These are phyloP conservation scores for Trichoderma koningii DNA, from an alignment of 2,329 filamentous ascomycete species.

Conservation along the genomic window DNA sequence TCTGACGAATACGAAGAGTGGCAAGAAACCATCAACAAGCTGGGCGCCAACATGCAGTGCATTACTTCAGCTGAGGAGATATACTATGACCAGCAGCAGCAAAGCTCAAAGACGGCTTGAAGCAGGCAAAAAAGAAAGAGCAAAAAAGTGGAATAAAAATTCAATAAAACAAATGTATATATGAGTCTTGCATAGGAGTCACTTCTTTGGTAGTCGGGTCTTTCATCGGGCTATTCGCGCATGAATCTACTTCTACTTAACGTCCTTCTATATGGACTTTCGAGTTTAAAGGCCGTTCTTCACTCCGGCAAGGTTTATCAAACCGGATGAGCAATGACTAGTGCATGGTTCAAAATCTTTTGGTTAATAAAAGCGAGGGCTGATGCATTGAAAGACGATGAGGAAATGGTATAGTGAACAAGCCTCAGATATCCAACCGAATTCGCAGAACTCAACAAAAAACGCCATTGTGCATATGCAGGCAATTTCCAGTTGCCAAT, in stretches of 20 bases:
- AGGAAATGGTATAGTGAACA: constrained; percentile 2
- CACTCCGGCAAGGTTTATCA: no score
- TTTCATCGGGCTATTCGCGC: neutral
- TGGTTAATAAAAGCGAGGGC: constrained; percentile 5
- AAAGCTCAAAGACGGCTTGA: constrained; percentile 27
- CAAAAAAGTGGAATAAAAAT: neutral
- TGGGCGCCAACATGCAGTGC: constrained; percentile 85
- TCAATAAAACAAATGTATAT: neutral
- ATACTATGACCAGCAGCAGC: constrained; percentile 47
- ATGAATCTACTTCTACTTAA: no score
- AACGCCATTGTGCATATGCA: neutral
- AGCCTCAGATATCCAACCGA: neutral
- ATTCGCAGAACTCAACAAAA: neutral
- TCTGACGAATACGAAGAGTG: constrained; percentile 90
- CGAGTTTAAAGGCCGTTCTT: no score
- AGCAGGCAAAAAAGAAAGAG: neutral
- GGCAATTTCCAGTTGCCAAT: neutral
- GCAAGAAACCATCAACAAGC: constrained; percentile 94
- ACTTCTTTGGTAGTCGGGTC: neutral
- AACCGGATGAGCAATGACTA: neutral
- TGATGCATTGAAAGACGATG: constrained; percentile 3
- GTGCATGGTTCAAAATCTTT: no score
- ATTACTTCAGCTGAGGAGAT: constrained; percentile 79
- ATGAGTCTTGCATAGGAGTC: neutral
- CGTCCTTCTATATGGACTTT: no score